Evolutionary conservation across 1,284 basidiomycete species (phyloP).

Genomic region (Filobasidium uniguttulatum): DNA sequence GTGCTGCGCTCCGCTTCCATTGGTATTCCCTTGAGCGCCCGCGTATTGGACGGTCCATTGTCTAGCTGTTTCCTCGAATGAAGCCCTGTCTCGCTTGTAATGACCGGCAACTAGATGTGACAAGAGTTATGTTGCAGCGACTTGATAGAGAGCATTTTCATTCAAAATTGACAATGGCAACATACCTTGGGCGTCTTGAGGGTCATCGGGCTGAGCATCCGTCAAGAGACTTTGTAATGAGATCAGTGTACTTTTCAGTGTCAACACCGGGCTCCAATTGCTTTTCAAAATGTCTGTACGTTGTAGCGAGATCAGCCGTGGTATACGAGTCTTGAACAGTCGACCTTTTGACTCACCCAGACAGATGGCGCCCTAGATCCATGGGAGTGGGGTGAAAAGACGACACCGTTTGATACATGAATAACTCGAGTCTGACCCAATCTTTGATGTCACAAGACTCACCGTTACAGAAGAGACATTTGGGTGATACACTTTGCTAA

Average conservation of each 20-base stretch:
- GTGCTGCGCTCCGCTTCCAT: constrained; percentile 19
- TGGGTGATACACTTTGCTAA: constrained; percentile 39
- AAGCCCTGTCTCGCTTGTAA: constrained; percentile 70
- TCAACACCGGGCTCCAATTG: constrained; percentile 71
- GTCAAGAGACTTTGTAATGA: constrained; percentile 91
- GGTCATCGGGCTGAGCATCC: constrained; percentile 90
- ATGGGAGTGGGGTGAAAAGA: background rate
- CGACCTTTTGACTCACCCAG: constrained; percentile 23
- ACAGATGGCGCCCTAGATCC: constrained; percentile 36
- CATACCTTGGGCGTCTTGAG: constrained; percentile 78
- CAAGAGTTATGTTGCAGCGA: too few species aligned
- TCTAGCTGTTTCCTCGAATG: constrained; percentile 82
- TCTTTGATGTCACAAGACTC: constrained; percentile 10
- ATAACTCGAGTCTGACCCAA: background rate
- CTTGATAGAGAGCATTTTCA: too few species aligned
- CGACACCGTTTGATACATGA: background rate
- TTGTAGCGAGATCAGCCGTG: background rate
- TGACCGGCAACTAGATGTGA: constrained; percentile 74
- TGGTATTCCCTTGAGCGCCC: constrained; percentile 45
- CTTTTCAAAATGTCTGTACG: constrained; percentile 60
- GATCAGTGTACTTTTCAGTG: constrained; percentile 91
- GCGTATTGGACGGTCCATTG: constrained; percentile 91
- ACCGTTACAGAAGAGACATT: constrained; percentile 87
- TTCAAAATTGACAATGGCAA: too few species aligned
- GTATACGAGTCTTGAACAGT: background rate